These are phyloP conservation scores for Fusarium vanettenii DNA, from an alignment of 2,329 filamentous ascomycete genomes.

Conservation along the genomic window DNA sequence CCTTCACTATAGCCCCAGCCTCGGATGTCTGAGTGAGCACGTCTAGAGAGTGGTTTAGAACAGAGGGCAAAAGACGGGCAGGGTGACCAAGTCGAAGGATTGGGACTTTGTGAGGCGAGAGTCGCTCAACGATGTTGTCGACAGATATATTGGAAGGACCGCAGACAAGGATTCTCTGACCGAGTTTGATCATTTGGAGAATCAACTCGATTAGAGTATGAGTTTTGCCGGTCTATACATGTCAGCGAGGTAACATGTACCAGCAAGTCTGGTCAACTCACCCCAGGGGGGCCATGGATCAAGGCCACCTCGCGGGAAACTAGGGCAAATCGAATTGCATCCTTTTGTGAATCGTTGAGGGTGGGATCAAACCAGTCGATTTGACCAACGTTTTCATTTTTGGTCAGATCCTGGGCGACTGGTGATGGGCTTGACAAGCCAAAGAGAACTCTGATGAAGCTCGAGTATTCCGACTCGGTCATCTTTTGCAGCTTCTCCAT, in stretches of 20 bases:
- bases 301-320: slow-evolving; percentile 84
- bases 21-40: slow-evolving; percentile 91
- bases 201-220: slow-evolving; percentile 97
- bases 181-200: slow-evolving; percentile 82
- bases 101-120: slow-evolving; percentile 85
- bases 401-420: slow-evolving; percentile 54
- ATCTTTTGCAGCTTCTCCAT: slow-evolving; percentile 71
- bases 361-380: slow-evolving; percentile 71
- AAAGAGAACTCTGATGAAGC: slow-evolving; percentile 72
- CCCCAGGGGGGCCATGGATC: slow-evolving; percentile 93
- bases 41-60: slow-evolving; percentile 90
- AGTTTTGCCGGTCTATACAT: slow-evolving; percentile 84
- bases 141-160: slow-evolving; percentile 97
- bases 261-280: slow-evolving; percentile 49
- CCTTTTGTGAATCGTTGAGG: slow-evolving; percentile 75
- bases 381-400: slow-evolving; percentile 57
- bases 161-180: slow-evolving; percentile 86
- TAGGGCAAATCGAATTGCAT: slow-evolving; percentile 83
- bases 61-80: slow-evolving; percentile 87
- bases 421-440: slow-evolving; percentile 66
- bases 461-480: slow-evolving; percentile 67
- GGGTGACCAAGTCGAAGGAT: slow-evolving; percentile 94
- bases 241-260: slow-evolving; percentile 6
- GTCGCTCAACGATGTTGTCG: slow-evolving; percentile 96
- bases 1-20: slow-evolving; percentile 87